A percentile compares a stretch with the other conserved stretches of the same genome.
Evolutionary conservation across 805 yeast species (phyloP).

Genomic region (Kazachstania viticola): DNA sequence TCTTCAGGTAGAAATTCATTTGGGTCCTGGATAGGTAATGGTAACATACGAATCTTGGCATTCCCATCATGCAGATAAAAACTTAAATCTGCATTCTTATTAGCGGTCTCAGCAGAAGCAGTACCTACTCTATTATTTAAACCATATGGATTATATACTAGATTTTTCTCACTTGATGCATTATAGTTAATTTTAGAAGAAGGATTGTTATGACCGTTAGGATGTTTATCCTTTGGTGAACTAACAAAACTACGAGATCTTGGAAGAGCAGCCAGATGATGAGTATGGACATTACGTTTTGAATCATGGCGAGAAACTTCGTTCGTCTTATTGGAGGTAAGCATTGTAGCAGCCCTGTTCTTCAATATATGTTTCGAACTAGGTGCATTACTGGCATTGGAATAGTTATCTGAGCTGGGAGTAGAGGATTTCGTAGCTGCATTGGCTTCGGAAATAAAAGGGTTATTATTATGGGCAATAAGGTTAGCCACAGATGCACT

Average conservation of each 20-base stretch:
- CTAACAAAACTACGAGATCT: constrained; percentile 7
- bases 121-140: constrained; percentile 12
- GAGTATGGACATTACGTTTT: constrained; percentile 6
- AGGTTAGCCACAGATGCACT: constrained; percentile 18
- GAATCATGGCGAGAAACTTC: no score
- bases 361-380: background rate
- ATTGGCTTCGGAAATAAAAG: constrained; percentile 22
- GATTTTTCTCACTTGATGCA: background rate
- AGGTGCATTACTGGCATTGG: background rate
- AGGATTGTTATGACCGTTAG: constrained; percentile 9
- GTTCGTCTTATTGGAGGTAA: background rate
- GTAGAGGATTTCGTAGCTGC: background rate
- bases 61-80: constrained; percentile 29
- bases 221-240: no score
- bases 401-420: background rate
- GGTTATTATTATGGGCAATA: constrained; percentile 23
- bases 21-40: constrained; percentile 56
- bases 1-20: constrained; percentile 47
- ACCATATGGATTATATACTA: constrained; percentile 57
- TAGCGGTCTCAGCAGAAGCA: constrained; percentile 3
- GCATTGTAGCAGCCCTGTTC: background rate
- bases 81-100: constrained; percentile 15
- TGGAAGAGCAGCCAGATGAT: constrained; percentile 6
- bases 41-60: constrained; percentile 35
- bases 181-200: background rate